Conservation (phyloP, 208 protist species). For the Phytomonas francai region DNA sequence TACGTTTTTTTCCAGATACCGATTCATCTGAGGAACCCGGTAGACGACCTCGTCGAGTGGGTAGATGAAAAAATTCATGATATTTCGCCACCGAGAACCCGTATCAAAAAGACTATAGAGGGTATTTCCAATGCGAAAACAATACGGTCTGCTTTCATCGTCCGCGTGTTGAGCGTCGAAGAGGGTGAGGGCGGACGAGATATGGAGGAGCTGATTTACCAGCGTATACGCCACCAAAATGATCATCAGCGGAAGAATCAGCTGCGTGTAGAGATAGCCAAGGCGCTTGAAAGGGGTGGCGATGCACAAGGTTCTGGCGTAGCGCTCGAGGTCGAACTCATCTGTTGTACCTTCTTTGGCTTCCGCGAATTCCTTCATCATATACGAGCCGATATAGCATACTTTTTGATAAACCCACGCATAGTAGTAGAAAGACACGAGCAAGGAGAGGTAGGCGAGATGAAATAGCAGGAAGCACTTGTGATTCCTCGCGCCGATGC, state of each 20-base stretch:
- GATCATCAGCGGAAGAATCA: conserved; percentile 38
- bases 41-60: conserved; percentile 24
- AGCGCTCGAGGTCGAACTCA: not conserved
- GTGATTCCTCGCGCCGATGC: conserved; percentile 77
- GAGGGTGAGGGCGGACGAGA: conserved; percentile 51
- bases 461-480: conserved; percentile 36
- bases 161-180: conserved; percentile 55
- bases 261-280: conserved; percentile 44
- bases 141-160: conserved; percentile 53
- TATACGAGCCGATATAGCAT: too few species aligned
- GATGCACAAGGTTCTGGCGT: not conserved
- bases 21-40: conserved; percentile 48
- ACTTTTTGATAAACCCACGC: too few species aligned
- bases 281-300: conserved; percentile 13
- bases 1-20: conserved; percentile 29
- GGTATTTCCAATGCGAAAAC: conserved; percentile 42
- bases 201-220: conserved; percentile 31
- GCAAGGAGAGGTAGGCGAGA: conserved; percentile 19
- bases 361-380: not conserved
- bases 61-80: conserved; percentile 40
- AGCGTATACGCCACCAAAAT: conserved; percentile 23
- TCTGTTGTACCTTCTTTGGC: too few species aligned
- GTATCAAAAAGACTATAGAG: conserved; percentile 68
- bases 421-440: conserved; percentile 28
- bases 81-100: conserved; percentile 29